Evolutionary conservation across 495 filamentous ascomycete species (phyloP), one percentile per base, ranked within the genome.

Genomic region (Wilcoxina mikolae): DNA sequence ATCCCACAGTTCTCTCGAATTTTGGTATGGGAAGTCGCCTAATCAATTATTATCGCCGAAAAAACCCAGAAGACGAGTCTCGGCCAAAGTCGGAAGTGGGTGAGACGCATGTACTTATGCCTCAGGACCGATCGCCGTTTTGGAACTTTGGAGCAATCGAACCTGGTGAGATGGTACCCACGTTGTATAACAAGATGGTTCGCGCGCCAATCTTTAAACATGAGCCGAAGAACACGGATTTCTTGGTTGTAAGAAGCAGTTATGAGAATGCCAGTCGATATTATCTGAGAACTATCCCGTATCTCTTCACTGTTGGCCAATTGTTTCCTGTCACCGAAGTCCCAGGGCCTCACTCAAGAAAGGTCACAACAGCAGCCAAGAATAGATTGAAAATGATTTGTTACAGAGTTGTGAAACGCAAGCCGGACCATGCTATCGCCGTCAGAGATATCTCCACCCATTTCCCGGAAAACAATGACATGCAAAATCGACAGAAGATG

Each of bases 1-100:
- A 84, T 52, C 91, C 91, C 0, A 83, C 78, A 11, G 84, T 89
- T 54, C 73, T 99, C 57, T 95, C 91, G 5, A 93, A 94, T 67
- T 90, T 95, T 58, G 91, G 89, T 56, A 99, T 99, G 91, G 90
- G 87, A 48, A 90, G 80, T 65, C 82, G 85, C 38, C 78, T 96
- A 38, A 84, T 96, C 69, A 95, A 96, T 62, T 96, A 95, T 69
- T 95, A 95, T 65, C 83, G 91, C 15, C 82, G 88, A 28, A 91
- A 85, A 64, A 83, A 83, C 60, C 76, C 76, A 26, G 85, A 89
- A 24, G 87, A 93, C 64, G 73, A 76, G 35, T 77, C 78, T 12
- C 76, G 84, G 3, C 84, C 84, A 0, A 85, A 82, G 66, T 74
- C 88, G 7, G 73, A 76, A 51, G 76, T 96, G 58, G 91, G 91